Base-by-base conservation (phyloP, 2,329 filamentous ascomycete species). In the Fusarium bulbicola region DNA sequence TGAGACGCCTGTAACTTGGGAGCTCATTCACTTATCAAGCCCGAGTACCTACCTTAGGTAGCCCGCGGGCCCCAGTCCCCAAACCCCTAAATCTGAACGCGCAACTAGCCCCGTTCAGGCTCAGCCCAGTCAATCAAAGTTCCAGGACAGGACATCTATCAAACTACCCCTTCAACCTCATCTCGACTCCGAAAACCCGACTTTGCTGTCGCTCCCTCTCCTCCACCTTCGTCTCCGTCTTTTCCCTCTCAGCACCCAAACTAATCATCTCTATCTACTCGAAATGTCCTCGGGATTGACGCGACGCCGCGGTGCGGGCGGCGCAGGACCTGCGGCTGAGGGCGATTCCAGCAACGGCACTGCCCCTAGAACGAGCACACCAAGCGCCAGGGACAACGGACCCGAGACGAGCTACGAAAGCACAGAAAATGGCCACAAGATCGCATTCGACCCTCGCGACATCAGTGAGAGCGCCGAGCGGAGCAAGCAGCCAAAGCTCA, bases 401-500 rank as follows among this genome's bases (percentile, higher is more conserved):
- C 90, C 89, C 79, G 90, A 92, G 85, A 98, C 96, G 69, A 95
- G 93, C 79, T 98, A 97, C 86, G 93, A 95, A 85, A 95, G 88
- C 81, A 89, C 92, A 82, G 95, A 97, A 84, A 98, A 98, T 85
- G 96, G 96, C 76, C 96, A 98, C 89, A 97, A 97, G 88, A 98
- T 99, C 83, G 96, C 95, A 66, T 99, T 94, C 82, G 96, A 99
- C 83, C 96, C 96, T 67, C 90, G 95, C 83, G 96, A 99, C 84
- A 97, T 99, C 79, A 97, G 92, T 85, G 96, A 99, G 88, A 98
- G 91, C 84, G 94, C 93, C 76, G 96, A 99, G 87, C 88, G 96
- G 82, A 96, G 90, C 88, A 98, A 98, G 86, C 95, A 98, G 86
- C 96, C 96, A 53, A 99, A 98, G 87, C 87, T 99, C 81, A 99